Base-by-base conservation (phyloP, 768 basidiomycete genomes). In the Termitomyces sp. region DNA sequence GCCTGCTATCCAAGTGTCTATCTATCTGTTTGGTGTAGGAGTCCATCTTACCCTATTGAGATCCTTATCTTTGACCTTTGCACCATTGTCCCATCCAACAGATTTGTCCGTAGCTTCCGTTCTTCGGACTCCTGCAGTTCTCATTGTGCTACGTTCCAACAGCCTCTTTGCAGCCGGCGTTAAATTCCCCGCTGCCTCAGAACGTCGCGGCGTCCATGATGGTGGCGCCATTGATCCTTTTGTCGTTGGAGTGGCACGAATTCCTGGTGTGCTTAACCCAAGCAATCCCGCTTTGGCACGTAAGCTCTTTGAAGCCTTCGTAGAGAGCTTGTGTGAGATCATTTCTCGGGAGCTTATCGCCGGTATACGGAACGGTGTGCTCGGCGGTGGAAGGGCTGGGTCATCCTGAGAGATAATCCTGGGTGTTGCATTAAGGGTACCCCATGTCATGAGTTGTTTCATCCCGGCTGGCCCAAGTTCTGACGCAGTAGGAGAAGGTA, bases 391-490 rank as follows among this genome's bases (percentile, higher is more conserved):
- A 64, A 72, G 62, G 2, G 72, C 68, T 4, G 79, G 73, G 61
- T 88, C 81, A 35, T 85, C 80, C 63, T 80, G 76, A 11, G 85
- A 84, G 61, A 98, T 80, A 5, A 97, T 80, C 52, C 96, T 86
- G 3, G 97, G 97, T 9, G 97, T 98, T 16, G 91, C 88, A 61
- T 87, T 84, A 23, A 98, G 77, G 12, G 93, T 94, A 2, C 97
- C 97, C 94, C 93, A 95, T 12, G 97, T 99, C 89, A 98, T 94
- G 16, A 99, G 81, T 62, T 98, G 88, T 65, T 94, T 93, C 51
- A 98, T 79, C 1, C 91, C 89, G 5, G 78, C 74, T 2, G 94
- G 83, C 0, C 91, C 91, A 45, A 98, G 80, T 64, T 91, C 78
- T 5, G 85, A 80, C 0, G 94, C 86, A 7, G 89, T 90, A 1